Evolutionary conservation across 2,329 filamentous ascomycete genomes (phyloP).

Genomic region (Diaporthe destruens): DNA sequence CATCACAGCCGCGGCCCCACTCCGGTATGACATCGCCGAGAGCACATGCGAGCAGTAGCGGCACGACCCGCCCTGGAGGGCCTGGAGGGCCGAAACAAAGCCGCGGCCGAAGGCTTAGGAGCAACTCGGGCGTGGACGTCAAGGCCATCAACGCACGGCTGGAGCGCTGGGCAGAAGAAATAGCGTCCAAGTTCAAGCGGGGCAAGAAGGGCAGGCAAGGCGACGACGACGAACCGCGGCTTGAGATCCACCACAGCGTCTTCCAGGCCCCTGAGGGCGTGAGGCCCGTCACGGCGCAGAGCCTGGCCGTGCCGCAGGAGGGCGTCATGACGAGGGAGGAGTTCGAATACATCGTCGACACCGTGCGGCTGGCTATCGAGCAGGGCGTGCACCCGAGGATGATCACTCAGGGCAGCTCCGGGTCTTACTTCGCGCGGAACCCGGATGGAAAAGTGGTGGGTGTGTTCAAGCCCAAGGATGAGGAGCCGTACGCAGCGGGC

Average conservation of each 20-base stretch:
- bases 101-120: slow-evolving; percentile 63
- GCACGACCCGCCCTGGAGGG: slow-evolving; percentile 49
- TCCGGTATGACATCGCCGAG: slow-evolving; percentile 71
- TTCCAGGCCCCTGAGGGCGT: slow-evolving; percentile 94
- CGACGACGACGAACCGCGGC: slow-evolving; percentile 81
- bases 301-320: slow-evolving; percentile 72
- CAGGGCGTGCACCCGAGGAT: slow-evolving; percentile 93
- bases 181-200: slow-evolving; percentile 95
- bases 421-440: slow-evolving; percentile 97
- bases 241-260: slow-evolving; percentile 97
- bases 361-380: slow-evolving; percentile 89
- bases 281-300: slow-evolving; percentile 81
- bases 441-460: slow-evolving; percentile 93
- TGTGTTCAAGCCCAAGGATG: slow-evolving; percentile 99
- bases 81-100: slow-evolving; percentile 52
- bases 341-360: slow-evolving; percentile 91
- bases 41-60: slow-evolving; percentile 52
- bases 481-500: slow-evolving; percentile 95
- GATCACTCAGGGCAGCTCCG: slow-evolving; percentile 97
- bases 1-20: slow-evolving; percentile 71
- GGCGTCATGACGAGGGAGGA: slow-evolving; percentile 81
- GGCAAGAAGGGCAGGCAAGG: slow-evolving; percentile 71
- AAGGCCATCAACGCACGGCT: slow-evolving; percentile 97
- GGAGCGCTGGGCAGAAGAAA: slow-evolving; percentile 97
- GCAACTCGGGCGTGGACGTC: slow-evolving; percentile 93